Conservation (phyloP, 78 protist genomes). For the Dictyostelium capitatum region DNA sequence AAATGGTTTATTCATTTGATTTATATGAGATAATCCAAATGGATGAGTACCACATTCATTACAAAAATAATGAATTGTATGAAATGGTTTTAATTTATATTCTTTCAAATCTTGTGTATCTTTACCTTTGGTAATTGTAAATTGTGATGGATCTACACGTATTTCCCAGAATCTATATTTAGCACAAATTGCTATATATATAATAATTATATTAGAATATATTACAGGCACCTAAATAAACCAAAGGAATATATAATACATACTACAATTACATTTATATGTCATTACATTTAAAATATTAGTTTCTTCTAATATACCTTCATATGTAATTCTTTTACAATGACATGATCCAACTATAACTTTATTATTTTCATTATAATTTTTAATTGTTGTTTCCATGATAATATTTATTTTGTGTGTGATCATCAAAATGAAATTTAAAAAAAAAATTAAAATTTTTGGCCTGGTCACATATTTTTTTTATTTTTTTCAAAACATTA, state of each 20-base stretch:
- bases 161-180: slow-evolving; percentile 14
- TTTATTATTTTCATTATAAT: too few relatives aligned
- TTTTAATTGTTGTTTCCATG: too few relatives aligned
- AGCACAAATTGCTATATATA: neutral
- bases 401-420: too few relatives aligned
- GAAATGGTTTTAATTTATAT: slow-evolving; percentile 4
- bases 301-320: neutral
- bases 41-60: slow-evolving; percentile 4
- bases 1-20: neutral
- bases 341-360: neutral
- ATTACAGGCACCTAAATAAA: too few relatives aligned
- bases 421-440: too few relatives aligned
- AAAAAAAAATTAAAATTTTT: too few relatives aligned
- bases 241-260: neutral
- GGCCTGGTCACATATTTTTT: too few relatives aligned
- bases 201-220: neutral
- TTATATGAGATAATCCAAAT: neutral
- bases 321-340: neutral
- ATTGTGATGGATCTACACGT: neutral
- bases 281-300: neutral
- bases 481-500: too few relatives aligned
- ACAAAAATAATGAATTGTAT: slow-evolving; percentile 5
- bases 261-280: slow-evolving; percentile 4
- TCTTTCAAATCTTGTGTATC: neutral
- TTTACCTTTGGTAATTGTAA: neutral